These are phyloP conservation scores for Stropharia rugosoannulata DNA, from an alignment of 768 basidiomycete genomes.

Conservation along the genomic window DNA sequence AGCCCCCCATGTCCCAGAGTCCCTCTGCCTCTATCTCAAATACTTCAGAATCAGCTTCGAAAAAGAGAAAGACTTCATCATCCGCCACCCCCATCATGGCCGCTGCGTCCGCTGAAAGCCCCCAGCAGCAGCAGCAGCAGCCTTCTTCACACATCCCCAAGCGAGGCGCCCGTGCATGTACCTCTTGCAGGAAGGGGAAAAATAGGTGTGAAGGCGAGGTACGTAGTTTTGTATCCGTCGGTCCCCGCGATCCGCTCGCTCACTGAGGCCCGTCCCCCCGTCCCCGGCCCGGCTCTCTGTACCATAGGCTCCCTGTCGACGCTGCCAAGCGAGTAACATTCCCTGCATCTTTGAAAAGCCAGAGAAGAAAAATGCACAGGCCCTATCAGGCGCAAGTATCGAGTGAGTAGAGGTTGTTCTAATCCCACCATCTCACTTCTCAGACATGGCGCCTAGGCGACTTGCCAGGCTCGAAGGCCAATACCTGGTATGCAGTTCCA, in stretches of 20 bases:
- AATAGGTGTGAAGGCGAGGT: slow-evolving; percentile 94
- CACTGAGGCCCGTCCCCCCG: slow-evolving; percentile 65
- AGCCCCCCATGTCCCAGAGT: slow-evolving; percentile 59
- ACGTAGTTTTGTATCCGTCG: slow-evolving; percentile 29
- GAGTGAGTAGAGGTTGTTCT: slow-evolving; percentile 52
- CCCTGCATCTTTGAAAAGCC: slow-evolving; percentile 89
- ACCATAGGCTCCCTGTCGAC: slow-evolving; percentile 82
- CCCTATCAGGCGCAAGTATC: slow-evolving; percentile 60
- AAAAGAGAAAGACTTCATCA: slow-evolving; percentile 54
- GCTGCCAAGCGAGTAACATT: slow-evolving; percentile 80
- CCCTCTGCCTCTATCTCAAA: slow-evolving; percentile 59
- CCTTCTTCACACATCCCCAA: slow-evolving; percentile 72
- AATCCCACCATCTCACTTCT: slow-evolving; percentile 15
- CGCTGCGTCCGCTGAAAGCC: slow-evolving; percentile 28
- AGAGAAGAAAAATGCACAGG: slow-evolving; percentile 75
- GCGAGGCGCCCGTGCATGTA: slow-evolving; percentile 87
- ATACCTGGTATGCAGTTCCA: slow-evolving; percentile 57
- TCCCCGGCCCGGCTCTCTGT: slow-evolving; percentile 67
- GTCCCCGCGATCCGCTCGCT: slow-evolving; percentile 46
- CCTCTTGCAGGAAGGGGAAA: slow-evolving; percentile 87
- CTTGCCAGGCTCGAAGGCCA: slow-evolving; percentile 84
- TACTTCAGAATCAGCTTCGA: slow-evolving; percentile 51
- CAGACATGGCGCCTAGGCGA: slow-evolving; percentile 48
- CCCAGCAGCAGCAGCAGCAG: slow-evolving; percentile 24
- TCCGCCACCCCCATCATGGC: slow-evolving; percentile 34